Conservation (phyloP, 441 rosid genomes). For the Gossypium gossypioides region DNA sequence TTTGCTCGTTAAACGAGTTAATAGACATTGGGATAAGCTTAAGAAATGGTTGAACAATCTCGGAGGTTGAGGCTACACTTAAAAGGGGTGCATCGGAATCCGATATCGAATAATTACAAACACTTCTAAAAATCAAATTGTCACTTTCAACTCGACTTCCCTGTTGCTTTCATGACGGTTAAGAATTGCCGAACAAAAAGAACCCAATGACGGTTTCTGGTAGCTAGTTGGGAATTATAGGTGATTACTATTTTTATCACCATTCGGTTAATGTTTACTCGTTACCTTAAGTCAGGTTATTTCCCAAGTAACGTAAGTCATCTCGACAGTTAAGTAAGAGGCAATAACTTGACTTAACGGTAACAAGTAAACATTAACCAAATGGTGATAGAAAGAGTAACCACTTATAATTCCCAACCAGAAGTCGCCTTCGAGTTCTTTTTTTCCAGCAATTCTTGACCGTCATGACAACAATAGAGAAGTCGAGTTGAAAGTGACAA, state of each 20-base stretch:
- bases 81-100: slow-evolving; percentile 67
- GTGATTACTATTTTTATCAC: slow-evolving; percentile 47
- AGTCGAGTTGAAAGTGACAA: slow-evolving; percentile 69
- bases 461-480: slow-evolving; percentile 70
- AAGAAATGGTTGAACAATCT: slow-evolving; percentile 51
- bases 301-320: slow-evolving; percentile 26
- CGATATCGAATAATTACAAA: slow-evolving; percentile 40
- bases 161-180: slow-evolving; percentile 74
- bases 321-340: neutral
- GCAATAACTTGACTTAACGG: slow-evolving; percentile 39
- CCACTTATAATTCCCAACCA: slow-evolving; percentile 68
- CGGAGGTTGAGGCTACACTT: slow-evolving; percentile 57
- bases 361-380: slow-evolving; percentile 56
- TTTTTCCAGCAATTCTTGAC: slow-evolving; percentile 37
- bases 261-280: slow-evolving; percentile 57
- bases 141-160: slow-evolving; percentile 69
- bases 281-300: slow-evolving; percentile 45
- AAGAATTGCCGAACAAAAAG: slow-evolving; percentile 24
- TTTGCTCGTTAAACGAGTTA: slow-evolving; percentile 56
- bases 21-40: slow-evolving; percentile 61
- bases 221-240: slow-evolving; percentile 50
- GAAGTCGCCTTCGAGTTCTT: neutral
- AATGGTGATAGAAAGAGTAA: slow-evolving; percentile 37
- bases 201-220: neutral
- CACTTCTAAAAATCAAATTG: slow-evolving; percentile 40